Percentiles rank a stretch among this genome's conserved stretches.
These are phyloP conservation scores for Suillus brevipes DNA, from an alignment of 768 basidiomycete genomes.

Conservation along the genomic window DNA sequence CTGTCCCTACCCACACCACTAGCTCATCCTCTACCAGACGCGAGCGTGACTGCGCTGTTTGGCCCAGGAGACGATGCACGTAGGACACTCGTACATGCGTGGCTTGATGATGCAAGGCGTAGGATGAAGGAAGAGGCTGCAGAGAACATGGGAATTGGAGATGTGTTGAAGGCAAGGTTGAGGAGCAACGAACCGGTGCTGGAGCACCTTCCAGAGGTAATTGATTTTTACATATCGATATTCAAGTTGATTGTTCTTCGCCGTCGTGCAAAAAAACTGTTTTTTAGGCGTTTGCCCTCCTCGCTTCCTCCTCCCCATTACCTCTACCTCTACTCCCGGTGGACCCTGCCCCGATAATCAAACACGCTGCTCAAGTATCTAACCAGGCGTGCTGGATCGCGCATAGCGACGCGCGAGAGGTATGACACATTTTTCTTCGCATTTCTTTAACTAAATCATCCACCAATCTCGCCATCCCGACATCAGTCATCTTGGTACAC, in stretches of 20 bases:
- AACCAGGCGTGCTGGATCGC: conserved; percentile 67
- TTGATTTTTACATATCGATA: background rate
- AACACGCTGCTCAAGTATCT: conserved; percentile 62
- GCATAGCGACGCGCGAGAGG: conserved; percentile 57
- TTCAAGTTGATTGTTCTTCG: background rate
- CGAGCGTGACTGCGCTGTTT: background rate
- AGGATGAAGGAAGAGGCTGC: conserved; percentile 42
- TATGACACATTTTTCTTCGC: conserved; percentile 29
- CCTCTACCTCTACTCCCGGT: conserved; percentile 42
- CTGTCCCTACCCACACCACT: conserved; percentile 30
- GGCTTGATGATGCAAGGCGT: conserved; percentile 48
- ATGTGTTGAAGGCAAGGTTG: conserved; percentile 57
- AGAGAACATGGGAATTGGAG: conserved; percentile 39
- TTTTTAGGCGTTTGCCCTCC: conserved; percentile 67
- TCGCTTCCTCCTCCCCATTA: conserved; percentile 48
- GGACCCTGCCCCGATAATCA: conserved; percentile 60
- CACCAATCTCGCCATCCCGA: background rate
- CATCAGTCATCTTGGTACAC: conserved; percentile 72
- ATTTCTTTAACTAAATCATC: background rate
- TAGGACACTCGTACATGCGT: background rate
- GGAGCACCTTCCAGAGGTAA: conserved; percentile 64
- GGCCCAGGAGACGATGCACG: background rate
- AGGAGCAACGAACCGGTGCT: conserved; percentile 69
- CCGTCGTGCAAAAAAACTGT: background rate
- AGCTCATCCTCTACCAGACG: background rate